Percentiles rank a stretch among this genome's conserved stretches.
These are phyloP conservation scores for Phytophthora aleatoria DNA, from an alignment of 352 stramenopile genomes.

Conservation along the genomic window DNA sequence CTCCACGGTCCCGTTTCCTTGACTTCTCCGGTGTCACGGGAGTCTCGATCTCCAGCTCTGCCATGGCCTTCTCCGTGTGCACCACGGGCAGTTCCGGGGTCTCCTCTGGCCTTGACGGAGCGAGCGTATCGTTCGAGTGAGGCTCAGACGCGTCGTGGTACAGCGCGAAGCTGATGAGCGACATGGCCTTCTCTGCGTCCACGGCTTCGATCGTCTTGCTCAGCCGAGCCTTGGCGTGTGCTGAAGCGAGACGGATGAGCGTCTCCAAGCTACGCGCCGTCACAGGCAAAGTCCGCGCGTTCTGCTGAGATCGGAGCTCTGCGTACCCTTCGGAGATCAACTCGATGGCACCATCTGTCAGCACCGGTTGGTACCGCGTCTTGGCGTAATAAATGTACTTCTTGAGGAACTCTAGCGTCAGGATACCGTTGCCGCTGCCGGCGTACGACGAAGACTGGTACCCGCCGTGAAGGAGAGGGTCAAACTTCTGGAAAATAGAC, in stretches of 20 bases:
- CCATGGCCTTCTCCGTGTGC: slow-evolving; percentile 31
- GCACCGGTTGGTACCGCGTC: slow-evolving; percentile 88
- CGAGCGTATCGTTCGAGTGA: slow-evolving; percentile 21
- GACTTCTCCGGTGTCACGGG: slow-evolving; percentile 36
- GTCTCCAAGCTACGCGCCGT: slow-evolving; percentile 99
- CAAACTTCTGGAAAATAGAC: slow-evolving; percentile 92
- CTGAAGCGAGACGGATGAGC: slow-evolving; percentile 98
- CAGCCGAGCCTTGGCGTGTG: slow-evolving; percentile 96
- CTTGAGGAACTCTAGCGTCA: slow-evolving; percentile 97
- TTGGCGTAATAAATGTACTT: slow-evolving; percentile 99
- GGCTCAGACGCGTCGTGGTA: slow-evolving; percentile 94
- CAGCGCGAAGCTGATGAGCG: slow-evolving; percentile 97
- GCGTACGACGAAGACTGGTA: slow-evolving; percentile 58
- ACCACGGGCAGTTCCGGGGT: slow-evolving; percentile 17
- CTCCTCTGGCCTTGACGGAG: slow-evolving; percentile 18
- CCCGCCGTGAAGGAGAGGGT: slow-evolving; percentile 86
- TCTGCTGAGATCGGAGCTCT: slow-evolving; percentile 96
- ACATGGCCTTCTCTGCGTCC: slow-evolving; percentile 92
- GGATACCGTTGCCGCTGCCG: slow-evolving; percentile 75
- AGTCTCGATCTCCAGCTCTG: slow-evolving; percentile 37
- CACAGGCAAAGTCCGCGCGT: slow-evolving; percentile 92
- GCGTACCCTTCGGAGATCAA: slow-evolving; percentile 97
- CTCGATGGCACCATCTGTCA: slow-evolving; percentile 89
- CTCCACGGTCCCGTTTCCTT: slow-evolving; percentile 67
- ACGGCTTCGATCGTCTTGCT: slow-evolving; percentile 85